phyloP scores from a whole-genome alignment of 2,329 filamentous ascomycete genomes.

The Lachnellula occidentalis region DNA sequence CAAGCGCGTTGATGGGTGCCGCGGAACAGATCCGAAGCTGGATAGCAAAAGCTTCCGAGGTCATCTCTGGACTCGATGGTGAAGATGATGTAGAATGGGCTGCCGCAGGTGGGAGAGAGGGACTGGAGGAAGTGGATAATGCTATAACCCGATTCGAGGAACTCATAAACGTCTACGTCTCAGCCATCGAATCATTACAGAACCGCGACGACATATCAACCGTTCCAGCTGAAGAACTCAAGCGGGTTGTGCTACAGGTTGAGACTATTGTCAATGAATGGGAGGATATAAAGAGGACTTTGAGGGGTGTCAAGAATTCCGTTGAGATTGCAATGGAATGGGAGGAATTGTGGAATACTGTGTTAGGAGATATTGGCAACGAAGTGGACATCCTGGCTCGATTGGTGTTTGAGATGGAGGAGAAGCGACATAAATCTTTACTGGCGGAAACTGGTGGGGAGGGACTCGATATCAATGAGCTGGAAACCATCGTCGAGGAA shows the following conservation, averaged over 20 bases:
- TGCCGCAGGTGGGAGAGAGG: constrained; percentile 76
- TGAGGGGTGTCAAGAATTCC: constrained; percentile 78
- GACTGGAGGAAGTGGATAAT: constrained; percentile 65
- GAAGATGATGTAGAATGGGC: constrained; percentile 99
- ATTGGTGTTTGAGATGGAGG: constrained; percentile 96
- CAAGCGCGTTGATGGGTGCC: constrained; percentile 76
- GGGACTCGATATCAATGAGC: constrained; percentile 72
- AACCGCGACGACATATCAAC: constrained; percentile 66
- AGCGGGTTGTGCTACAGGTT: constrained; percentile 78
- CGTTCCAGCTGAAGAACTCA: constrained; percentile 67
- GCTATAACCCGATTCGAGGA: constrained; percentile 81
- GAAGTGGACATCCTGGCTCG: constrained; percentile 77
- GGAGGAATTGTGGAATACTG: constrained; percentile 94
- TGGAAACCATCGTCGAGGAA: constrained; percentile 92
- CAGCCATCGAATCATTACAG: constrained; percentile 90
- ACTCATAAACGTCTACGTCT: constrained; percentile 86
- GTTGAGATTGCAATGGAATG: constrained; percentile 98
- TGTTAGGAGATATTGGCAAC: constrained; percentile 85
- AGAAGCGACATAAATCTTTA: constrained; percentile 78
- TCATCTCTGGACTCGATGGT: constrained; percentile 81
- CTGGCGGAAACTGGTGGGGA: constrained; percentile 57
- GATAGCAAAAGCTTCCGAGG: constrained; percentile 88
- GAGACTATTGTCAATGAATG: constrained; percentile 80
- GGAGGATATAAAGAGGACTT: constrained; percentile 70
- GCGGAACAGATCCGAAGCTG: constrained; percentile 90